phyloP scores from a whole-genome alignment of 2,329 filamentous ascomycete genomes.

The Metarhizium rileyi region DNA sequence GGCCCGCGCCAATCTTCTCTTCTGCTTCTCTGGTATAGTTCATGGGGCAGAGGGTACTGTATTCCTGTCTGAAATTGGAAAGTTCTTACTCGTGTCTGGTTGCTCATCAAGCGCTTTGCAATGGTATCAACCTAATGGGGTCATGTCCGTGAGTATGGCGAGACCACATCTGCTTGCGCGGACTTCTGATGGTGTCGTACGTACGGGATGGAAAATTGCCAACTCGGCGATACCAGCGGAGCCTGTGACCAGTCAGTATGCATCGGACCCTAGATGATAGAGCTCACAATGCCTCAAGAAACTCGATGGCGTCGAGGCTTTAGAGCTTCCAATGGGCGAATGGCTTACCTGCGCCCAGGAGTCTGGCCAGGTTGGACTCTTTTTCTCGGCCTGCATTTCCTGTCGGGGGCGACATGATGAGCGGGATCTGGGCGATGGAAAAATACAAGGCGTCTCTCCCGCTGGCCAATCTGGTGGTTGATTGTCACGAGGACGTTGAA shows the following conservation, averaged over 20 bases:
- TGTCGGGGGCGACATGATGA: constrained; percentile 49
- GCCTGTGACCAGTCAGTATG: constrained; percentile 41
- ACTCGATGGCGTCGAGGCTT: not conserved
- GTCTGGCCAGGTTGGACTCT: constrained; percentile 80
- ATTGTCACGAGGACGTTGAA: not conserved
- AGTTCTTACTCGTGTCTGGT: constrained; percentile 60
- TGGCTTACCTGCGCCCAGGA: constrained; percentile 75
- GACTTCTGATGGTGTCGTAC: constrained; percentile 34
- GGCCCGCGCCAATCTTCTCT: constrained; percentile 10
- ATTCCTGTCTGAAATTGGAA: constrained; percentile 9
- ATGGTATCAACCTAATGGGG: constrained; percentile 77
- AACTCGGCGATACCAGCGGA: constrained; percentile 89
- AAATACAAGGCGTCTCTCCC: constrained; percentile 1
- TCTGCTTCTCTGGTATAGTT: not conserved
- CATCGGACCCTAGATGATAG: not conserved
- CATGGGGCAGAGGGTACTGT: not conserved
- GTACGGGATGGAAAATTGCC: constrained; percentile 82
- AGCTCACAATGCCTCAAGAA: not conserved
- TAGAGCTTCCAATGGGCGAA: not conserved
- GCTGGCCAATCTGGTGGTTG: not conserved
- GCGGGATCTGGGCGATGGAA: not conserved
- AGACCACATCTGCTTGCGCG: not conserved
- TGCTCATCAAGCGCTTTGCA: constrained; percentile 98
- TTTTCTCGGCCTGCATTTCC: constrained; percentile 46
- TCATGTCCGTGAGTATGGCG: not conserved